phyloP scores from a whole-genome alignment of 495 filamentous ascomycete species.

The Clavariopsis aquatica region DNA sequence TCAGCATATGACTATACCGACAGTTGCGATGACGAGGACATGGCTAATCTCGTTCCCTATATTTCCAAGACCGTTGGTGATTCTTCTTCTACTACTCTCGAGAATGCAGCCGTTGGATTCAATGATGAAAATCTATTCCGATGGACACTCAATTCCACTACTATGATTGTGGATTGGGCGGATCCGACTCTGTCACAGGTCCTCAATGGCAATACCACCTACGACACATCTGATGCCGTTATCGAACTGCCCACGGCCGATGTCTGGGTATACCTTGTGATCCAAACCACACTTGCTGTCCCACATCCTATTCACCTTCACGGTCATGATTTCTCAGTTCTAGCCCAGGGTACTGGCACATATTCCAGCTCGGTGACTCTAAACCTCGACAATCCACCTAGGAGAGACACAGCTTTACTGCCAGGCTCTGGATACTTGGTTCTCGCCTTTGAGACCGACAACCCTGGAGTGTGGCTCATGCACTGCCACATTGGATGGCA shows the following conservation, averaged over 20 bases:
- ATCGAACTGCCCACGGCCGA: constrained; percentile 45
- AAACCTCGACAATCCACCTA: constrained; percentile 20
- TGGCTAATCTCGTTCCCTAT: constrained; percentile 47
- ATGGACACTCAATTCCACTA: constrained; percentile 50
- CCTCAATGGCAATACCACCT: constrained; percentile 42
- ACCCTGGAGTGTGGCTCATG: constrained; percentile 27
- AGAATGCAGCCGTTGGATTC: constrained; percentile 33
- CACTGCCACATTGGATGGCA: constrained; percentile 34
- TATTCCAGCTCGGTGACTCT: constrained; percentile 13
- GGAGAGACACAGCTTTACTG: constrained; percentile 18
- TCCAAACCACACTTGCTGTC: constrained; percentile 36
- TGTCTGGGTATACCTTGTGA: constrained; percentile 54
- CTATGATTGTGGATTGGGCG: constrained; percentile 49
- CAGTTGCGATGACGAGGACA: constrained; percentile 47
- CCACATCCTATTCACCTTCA: constrained; percentile 27
- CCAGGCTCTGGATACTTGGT: constrained; percentile 22
- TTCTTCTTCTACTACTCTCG: constrained; percentile 42
- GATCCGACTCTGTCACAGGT: constrained; percentile 49
- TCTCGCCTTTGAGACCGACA: constrained; percentile 27
- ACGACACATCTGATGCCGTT: constrained; percentile 42
- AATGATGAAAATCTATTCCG: constrained; percentile 5
- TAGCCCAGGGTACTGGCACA: constrained; percentile 21
- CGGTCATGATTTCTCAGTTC: constrained; percentile 26
- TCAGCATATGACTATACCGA: constrained; percentile 15
- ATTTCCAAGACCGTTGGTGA: constrained; percentile 37